A percentile compares a stretch with the other conserved stretches of the same genome.
phyloP scores from a whole-genome alignment of 257 asterid genomes.

The Solanum chilense region DNA sequence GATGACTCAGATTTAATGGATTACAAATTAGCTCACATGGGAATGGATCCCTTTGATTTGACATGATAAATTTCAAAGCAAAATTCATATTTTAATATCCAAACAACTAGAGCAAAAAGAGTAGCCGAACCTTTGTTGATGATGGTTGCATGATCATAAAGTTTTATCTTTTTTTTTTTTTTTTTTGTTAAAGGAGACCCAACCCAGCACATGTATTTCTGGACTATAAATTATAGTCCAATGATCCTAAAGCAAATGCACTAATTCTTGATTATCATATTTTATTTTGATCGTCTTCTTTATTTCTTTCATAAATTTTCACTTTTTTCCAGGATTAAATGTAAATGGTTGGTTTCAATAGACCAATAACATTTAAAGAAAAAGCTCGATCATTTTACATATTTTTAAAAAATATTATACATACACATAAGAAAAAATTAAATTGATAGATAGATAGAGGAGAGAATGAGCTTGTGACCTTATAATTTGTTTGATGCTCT shows the following conservation, averaged over 20 bases:
- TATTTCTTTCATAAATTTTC: background rate
- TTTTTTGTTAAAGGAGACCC: background rate
- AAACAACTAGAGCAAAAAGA: constrained; percentile 2
- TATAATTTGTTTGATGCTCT: background rate
- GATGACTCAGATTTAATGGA: background rate
- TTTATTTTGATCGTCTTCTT: background rate
- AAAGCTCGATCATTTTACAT: too few relatives aligned
- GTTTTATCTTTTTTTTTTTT: background rate
- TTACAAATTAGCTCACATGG: constrained; percentile 1
- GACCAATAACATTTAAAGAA: too few relatives aligned
- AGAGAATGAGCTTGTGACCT: too few relatives aligned
- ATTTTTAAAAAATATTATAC: too few relatives aligned
- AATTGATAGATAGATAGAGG: background rate
- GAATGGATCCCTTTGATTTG: constrained; percentile 27
- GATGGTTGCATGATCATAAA: background rate
- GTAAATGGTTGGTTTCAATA: background rate
- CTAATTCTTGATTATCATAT: background rate
- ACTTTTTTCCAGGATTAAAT: background rate
- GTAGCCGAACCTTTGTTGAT: background rate
- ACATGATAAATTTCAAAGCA: background rate
- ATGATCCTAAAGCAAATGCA: background rate
- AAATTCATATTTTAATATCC: background rate
- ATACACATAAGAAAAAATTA: too few relatives aligned
- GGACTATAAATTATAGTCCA: background rate
- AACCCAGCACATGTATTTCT: background rate